Conservation (phyloP, 495 filamentous ascomycete genomes). For the Neurospora hispaniola region DNA sequence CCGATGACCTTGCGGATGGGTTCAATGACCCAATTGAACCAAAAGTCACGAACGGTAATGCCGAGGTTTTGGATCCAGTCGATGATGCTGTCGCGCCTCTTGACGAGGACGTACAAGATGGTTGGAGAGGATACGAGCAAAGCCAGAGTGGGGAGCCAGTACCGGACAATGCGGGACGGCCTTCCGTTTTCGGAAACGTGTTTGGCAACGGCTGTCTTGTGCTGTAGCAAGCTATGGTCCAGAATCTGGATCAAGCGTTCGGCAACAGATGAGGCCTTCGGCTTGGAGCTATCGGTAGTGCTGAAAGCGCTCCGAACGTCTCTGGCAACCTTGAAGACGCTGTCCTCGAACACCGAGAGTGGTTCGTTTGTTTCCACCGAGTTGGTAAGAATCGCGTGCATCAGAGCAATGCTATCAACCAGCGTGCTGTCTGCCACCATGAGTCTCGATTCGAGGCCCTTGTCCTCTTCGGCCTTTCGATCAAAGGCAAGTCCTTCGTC, state of each 20-base stretch:
- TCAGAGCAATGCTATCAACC: constrained; percentile 60
- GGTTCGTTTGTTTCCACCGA: not conserved
- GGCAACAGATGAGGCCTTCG: not conserved
- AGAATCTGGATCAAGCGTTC: not conserved
- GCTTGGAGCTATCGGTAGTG: not conserved
- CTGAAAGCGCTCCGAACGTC: not conserved
- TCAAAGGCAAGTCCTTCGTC: constrained; percentile 64
- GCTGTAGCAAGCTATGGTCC: constrained; percentile 44
- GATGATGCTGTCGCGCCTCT: constrained; percentile 59
- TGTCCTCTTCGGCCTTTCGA: constrained; percentile 31
- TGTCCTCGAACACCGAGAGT: constrained; percentile 64
- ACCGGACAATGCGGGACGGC: constrained; percentile 65
- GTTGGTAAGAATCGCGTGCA: constrained; percentile 65
- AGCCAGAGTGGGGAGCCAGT: constrained; percentile 68
- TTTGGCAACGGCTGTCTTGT: constrained; percentile 38
- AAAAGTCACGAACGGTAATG: constrained; percentile 74
- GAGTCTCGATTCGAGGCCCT: constrained; percentile 56
- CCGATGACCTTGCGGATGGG: constrained; percentile 71
- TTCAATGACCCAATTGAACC: constrained; percentile 88
- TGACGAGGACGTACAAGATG: constrained; percentile 61
- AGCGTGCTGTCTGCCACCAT: constrained; percentile 60
- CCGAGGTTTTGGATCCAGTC: constrained; percentile 70
- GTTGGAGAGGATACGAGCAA: constrained; percentile 71
- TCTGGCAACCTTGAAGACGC: constrained; percentile 44
- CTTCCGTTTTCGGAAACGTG: constrained; percentile 54